Evolutionary conservation across 441 rosid species (phyloP).

Genomic region (Euphorbia neoarborescens): DNA sequence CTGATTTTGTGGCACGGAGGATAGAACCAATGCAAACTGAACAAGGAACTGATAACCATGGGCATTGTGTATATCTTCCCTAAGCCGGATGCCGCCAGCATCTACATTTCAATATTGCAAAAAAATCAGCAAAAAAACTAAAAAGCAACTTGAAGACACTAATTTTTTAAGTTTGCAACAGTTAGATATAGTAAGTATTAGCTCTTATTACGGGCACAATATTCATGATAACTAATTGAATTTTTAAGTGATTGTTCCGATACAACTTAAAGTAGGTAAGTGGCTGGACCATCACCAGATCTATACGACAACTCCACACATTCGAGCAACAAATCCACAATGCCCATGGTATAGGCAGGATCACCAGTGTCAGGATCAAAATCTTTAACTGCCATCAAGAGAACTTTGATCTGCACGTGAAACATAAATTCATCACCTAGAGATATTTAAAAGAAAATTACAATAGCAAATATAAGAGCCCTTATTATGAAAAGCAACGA

Average conservation of each 20-base stretch:
- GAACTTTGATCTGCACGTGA: constrained; percentile 79
- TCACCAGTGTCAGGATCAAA: constrained; percentile 89
- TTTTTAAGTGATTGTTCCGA: constrained; percentile 1
- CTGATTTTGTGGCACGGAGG: constrained; percentile 55
- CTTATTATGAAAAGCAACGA: not conserved
- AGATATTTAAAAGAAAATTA: constrained; percentile 13
- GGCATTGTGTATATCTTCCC: constrained; percentile 99
- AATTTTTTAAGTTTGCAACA: constrained; percentile 1
- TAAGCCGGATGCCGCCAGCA: constrained; percentile 84
- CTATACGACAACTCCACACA: constrained; percentile 95
- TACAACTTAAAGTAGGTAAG: constrained; percentile 17
- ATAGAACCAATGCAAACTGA: constrained; percentile 81
- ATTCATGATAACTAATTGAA: constrained; percentile 8
- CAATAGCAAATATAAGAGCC: constrained; percentile 13
- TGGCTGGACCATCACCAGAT: constrained; percentile 57
- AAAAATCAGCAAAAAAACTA: constrained; percentile 28
- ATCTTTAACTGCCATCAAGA: constrained; percentile 92
- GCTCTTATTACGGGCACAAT: constrained; percentile 11
- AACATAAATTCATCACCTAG: constrained; percentile 21
- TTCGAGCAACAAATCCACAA: constrained; percentile 97
- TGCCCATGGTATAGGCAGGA: constrained; percentile 94
- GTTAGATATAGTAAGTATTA: not conserved
- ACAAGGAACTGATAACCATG: constrained; percentile 99
- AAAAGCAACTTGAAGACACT: constrained; percentile 8
- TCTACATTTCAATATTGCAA: constrained; percentile 54